A percentile compares a stretch with the other conserved stretches of the same genome.
phyloP scores from a whole-genome alignment of 1,284 basidiomycete genomes.

The Calocybe gambosa region DNA sequence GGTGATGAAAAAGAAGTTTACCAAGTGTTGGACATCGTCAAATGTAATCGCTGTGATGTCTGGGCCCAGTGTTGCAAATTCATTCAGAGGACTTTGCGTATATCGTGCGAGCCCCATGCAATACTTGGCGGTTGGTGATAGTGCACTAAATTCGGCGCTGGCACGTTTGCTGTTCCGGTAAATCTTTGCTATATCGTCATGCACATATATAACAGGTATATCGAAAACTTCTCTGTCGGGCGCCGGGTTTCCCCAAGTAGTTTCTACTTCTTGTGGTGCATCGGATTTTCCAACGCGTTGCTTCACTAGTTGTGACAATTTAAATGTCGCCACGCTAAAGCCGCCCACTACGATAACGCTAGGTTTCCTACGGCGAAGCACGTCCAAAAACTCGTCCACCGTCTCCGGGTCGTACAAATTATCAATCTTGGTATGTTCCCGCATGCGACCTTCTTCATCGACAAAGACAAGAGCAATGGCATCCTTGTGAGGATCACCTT shows the following conservation, averaged over 20 bases:
- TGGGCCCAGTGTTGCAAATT: conserved; percentile 81
- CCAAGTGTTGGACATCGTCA: conserved; percentile 83
- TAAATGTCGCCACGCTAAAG: conserved; percentile 77
- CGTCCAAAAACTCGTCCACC: conserved; percentile 71
- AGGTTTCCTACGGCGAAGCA: conserved; percentile 78
- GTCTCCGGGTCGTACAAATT: conserved; percentile 71
- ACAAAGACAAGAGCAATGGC: conserved; percentile 82
- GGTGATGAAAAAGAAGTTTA: conserved; percentile 32
- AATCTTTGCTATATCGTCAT: conserved; percentile 90
- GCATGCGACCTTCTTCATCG: conserved; percentile 84
- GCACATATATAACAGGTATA: conserved; percentile 78
- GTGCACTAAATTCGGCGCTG: conserved; percentile 77
- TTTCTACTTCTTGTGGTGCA: conserved; percentile 20
- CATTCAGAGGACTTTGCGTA: conserved; percentile 89
- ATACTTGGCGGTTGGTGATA: conserved; percentile 84
- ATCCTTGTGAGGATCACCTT: conserved; percentile 90
- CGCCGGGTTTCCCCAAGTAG: conserved; percentile 24
- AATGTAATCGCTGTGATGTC: conserved; percentile 81
- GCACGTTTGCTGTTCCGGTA: conserved; percentile 92
- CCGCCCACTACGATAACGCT: conserved; percentile 90
- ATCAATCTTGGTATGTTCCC: conserved; percentile 86
- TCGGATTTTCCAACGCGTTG: conserved; percentile 31
- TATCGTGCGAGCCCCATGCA: conserved; percentile 94
- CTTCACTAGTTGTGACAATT: conserved; percentile 63
- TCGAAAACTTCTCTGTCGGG: conserved; percentile 41